A percentile compares a stretch with the other conserved stretches of the same genome.
phyloP scores from a whole-genome alignment of 257 asterid genomes.

The Lantana camara region DNA sequence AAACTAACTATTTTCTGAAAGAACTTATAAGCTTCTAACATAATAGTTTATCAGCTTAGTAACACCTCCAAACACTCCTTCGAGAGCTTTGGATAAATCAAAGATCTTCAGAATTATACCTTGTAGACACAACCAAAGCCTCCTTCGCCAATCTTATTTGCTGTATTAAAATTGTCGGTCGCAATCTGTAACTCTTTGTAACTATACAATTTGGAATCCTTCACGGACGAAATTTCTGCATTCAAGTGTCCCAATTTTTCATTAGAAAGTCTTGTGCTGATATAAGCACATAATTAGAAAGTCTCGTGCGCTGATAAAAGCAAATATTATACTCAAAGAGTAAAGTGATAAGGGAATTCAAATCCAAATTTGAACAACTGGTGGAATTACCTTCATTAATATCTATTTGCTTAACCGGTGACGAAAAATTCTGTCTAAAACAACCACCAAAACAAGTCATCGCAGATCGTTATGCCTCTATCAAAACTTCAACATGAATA shows the following conservation, averaged over 20 bases:
- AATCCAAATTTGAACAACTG: slow-evolving; percentile 17
- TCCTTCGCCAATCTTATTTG: slow-evolving; percentile 84
- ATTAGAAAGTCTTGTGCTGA: slow-evolving; percentile 24
- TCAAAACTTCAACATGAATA: slow-evolving; percentile 21
- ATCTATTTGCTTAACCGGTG: slow-evolving; percentile 35
- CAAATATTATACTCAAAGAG: neutral
- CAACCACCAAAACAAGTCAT: slow-evolving; percentile 59
- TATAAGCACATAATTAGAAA: no score
- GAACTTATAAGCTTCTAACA: no score
- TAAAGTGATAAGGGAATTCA: no score
- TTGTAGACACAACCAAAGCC: slow-evolving; percentile 91
- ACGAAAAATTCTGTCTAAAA: slow-evolving; percentile 34
- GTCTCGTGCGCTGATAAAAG: no score
- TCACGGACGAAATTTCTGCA: slow-evolving; percentile 67
- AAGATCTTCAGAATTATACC: no score
- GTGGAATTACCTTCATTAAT: slow-evolving; percentile 58
- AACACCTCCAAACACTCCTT: no score
- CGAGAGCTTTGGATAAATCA: neutral
- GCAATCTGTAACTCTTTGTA: slow-evolving; percentile 68
- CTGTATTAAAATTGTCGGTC: slow-evolving; percentile 55
- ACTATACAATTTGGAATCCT: slow-evolving; percentile 53
- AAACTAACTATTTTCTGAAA: no score
- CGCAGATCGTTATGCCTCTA: slow-evolving; percentile 24
- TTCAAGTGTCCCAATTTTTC: slow-evolving; percentile 24
- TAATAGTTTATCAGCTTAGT: no score